Evolutionary conservation across 169 alveolate species (phyloP), one percentile per base, ranked within the genome.

Genomic region (Theileria orientalis): DNA sequence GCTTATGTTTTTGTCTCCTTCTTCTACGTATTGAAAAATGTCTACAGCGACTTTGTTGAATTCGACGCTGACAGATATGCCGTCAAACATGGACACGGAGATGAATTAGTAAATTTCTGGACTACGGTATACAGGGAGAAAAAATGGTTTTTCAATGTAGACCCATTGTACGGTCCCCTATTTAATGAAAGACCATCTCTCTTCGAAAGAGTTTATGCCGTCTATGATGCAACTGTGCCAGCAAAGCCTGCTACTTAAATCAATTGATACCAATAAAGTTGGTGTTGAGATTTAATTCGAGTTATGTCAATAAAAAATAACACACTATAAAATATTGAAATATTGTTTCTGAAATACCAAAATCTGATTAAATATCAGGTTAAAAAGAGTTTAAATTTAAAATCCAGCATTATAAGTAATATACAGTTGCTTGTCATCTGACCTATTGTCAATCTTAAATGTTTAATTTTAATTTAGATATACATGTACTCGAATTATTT

Each of bases 1-100:
- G n/a, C n/a, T n/a, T 41, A 41, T 14, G 14, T 47, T 3, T 3
- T 47, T 11, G 3, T 47, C 3, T 3, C 21, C 14, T 27, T 27
- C 3, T 47, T 47, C 30, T 6, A 47, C 14, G 57, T 9, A 5
- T 27, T 47, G 57, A 47, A 11, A 47, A n/a, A 21, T 6, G 57
- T 47, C 14, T 47, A 47, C 21, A n/a, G 6, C 3, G 30, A 47
- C 21, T 47, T 5, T 27, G 30, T 47, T 35, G 96, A 93, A 68
- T 86, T 69, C 73, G 78, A 92, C 73, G 97, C 97, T 6, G 97
- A 94, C 63, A 71, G 84, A 3, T 92, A 87, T 69, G 94, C 95
- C 0, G 90, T 83, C 70, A 59, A 80, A 59, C 73, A 69, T 72
- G 93, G 93, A 27, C 75, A 80, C 69, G 90, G 91, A 1, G 87